phyloP scores from a whole-genome alignment of 352 stramenopile genomes.

The Globisporangium abappressorium region DNA sequence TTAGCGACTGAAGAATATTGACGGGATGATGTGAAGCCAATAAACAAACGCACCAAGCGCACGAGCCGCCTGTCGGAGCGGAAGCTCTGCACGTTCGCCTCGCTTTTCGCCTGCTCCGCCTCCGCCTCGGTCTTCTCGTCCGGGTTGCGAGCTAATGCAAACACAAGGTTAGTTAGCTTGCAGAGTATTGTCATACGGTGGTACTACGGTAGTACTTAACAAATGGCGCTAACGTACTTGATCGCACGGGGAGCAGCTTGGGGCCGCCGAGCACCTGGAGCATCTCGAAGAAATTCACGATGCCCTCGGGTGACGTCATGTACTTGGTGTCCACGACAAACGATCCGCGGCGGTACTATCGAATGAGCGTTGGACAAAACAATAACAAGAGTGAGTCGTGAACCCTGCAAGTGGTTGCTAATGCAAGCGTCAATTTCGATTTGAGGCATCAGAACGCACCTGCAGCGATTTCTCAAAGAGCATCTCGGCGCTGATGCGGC shows the following conservation, averaged over 20 bases:
- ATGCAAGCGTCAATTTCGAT: not conserved
- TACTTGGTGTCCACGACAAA: constrained; percentile 56
- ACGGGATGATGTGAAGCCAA: not conserved
- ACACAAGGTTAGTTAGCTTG: not conserved
- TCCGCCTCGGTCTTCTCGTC: constrained; percentile 53
- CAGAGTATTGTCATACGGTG: not conserved
- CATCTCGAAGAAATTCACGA: constrained; percentile 61
- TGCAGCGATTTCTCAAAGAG: constrained; percentile 57
- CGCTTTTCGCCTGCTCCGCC: constrained; percentile 53
- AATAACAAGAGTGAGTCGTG: not conserved
- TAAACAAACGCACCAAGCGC: constrained; percentile 41
- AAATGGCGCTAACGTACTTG: constrained; percentile 26
- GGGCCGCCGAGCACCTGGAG: constrained; percentile 50
- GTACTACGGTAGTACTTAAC: too few species aligned
- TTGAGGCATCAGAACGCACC: constrained; percentile 17
- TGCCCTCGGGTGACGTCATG: constrained; percentile 30
- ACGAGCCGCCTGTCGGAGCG: constrained; percentile 73
- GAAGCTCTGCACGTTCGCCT: constrained; percentile 77
- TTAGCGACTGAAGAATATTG: not conserved
- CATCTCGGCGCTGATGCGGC: constrained; percentile 67
- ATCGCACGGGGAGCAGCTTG: constrained; percentile 54
- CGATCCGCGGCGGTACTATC: constrained; percentile 41
- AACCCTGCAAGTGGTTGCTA: not conserved
- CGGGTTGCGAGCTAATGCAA: constrained; percentile 32
- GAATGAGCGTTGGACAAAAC: not conserved